Base-by-base conservation (phyloP, 805 yeast genomes). In the Candida nitratophila region DNA sequence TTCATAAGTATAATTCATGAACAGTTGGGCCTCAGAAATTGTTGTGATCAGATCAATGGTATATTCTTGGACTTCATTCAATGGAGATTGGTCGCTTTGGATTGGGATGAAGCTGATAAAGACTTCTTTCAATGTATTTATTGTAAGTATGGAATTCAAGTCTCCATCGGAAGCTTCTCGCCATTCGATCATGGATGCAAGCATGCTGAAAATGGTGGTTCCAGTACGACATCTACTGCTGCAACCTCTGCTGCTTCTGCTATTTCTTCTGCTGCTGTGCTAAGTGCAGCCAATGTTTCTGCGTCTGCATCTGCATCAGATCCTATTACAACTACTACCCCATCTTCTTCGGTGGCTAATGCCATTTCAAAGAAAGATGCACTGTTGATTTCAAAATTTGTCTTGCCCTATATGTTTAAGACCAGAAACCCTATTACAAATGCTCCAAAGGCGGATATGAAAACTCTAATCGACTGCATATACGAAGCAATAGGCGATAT, bases 61-160 rank as follows among this genome's bases (percentile, higher is more conserved):
- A 61, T 66, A 8, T 81, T 90, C 47, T 65, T 93, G 41, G 68
- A 70, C 16, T 63, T 84, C 24, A 68, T 83, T 0, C 83, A 88
- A 50, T 66, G 69, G 9, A 69, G 74, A 17, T 63, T 85, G 30
- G 65, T 77, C 15, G 51, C 64, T 1, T 60, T 75, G 24, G 64
- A 69, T 8, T 59, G 63, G 58, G 42, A 47, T 19, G 71, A 71
- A 4, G 71, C 84, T 2, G 90, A 84, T 39, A 69, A 70, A 9
- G 93, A 88, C 38, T 59, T 91, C 39, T 72, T 87, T 9, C 98
- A 91, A 55, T 71, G 87, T 30, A 63, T 93, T 20, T 71, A 79
- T 49, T 93, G 99, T 58, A 73, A 85, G 10, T 88, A 83, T 53
- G 95, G 88, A 38, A 71, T 86, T 41, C 63, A 68, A 2, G 66